phyloP scores from a whole-genome alignment of 2,329 filamentous ascomycete genomes.

The Blastomyces silverae region DNA sequence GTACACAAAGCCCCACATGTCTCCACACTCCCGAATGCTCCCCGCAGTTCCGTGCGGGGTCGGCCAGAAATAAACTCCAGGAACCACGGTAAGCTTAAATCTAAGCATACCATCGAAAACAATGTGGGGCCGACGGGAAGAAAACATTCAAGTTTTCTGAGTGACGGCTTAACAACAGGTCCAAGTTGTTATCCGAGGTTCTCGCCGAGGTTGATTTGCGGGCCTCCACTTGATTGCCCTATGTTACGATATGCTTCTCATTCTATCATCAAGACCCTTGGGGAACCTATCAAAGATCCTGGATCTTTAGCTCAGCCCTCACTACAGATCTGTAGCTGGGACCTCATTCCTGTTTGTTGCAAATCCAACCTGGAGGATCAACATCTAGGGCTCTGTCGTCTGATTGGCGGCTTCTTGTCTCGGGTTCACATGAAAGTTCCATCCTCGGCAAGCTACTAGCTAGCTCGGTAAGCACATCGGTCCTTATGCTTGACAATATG shows the following conservation, averaged over 20 bases:
- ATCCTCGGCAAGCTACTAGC: not conserved
- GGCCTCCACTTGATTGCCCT: not conserved
- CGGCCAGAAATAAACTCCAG: slow-evolving; percentile 2
- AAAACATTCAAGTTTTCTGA: not conserved
- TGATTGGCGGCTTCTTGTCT: not conserved
- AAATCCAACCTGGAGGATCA: too few species aligned
- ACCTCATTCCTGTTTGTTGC: too few species aligned
- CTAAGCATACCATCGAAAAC: not conserved
- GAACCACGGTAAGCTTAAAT: not conserved
- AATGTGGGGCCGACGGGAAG: not conserved
- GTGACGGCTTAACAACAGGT: not conserved
- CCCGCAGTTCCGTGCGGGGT: not conserved
- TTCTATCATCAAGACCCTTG: not conserved
- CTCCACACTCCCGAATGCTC: not conserved
- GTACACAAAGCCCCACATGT: slow-evolving; percentile 6
- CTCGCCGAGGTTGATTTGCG: not conserved
- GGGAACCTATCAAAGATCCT: not conserved
- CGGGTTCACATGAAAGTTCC: slow-evolving; percentile 3
- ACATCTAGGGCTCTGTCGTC: too few species aligned
- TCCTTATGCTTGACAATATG: too few species aligned
- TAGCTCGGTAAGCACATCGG: not conserved
- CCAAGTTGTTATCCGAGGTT: not conserved
- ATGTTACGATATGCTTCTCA: not conserved
- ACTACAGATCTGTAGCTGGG: too few species aligned
- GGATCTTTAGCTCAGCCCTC: not conserved